A percentile compares a stretch with the other conserved stretches of the same genome.
phyloP scores from a whole-genome alignment of 495 filamentous ascomycete species.

The Sordaria brevicollis region DNA sequence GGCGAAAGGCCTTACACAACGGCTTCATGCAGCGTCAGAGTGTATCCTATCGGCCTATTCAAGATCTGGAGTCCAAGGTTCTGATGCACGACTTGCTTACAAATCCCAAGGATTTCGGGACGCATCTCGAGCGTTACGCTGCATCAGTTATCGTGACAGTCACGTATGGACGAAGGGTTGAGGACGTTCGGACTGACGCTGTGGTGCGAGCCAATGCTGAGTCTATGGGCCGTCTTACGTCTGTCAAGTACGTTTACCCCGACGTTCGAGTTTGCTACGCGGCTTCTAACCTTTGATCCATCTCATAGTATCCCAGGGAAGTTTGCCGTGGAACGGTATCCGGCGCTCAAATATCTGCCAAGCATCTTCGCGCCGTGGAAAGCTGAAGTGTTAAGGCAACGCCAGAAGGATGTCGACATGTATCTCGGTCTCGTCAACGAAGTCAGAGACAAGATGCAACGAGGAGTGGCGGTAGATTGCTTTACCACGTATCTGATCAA shows the following conservation, averaged over 20 bases:
- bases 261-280: neutral
- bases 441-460: constrained; percentile 18
- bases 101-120: constrained; percentile 20
- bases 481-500: constrained; percentile 41
- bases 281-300: neutral
- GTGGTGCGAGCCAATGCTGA: constrained; percentile 41
- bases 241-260: constrained; percentile 32
- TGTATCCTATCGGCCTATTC: constrained; percentile 42
- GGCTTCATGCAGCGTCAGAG: constrained; percentile 47
- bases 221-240: constrained; percentile 48
- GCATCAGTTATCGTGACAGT: constrained; percentile 49
- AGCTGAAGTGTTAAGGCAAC: constrained; percentile 39
- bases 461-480: constrained; percentile 31
- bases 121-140: constrained; percentile 43
- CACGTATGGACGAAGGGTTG: constrained; percentile 47
- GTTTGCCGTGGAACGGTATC: constrained; percentile 48
- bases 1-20: constrained; percentile 44
- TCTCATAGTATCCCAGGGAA: constrained; percentile 40
- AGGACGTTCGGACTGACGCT: constrained; percentile 40
- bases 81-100: constrained; percentile 37
- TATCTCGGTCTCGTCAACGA: constrained; percentile 41
- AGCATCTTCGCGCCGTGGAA: constrained; percentile 48
- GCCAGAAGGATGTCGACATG: constrained; percentile 37
- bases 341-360: constrained; percentile 42
- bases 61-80: constrained; percentile 41